Evolutionary conservation across 495 filamentous ascomycete genomes (phyloP), one percentile per base, ranked within the genome.

Genomic region (Penicillium desertorum): DNA sequence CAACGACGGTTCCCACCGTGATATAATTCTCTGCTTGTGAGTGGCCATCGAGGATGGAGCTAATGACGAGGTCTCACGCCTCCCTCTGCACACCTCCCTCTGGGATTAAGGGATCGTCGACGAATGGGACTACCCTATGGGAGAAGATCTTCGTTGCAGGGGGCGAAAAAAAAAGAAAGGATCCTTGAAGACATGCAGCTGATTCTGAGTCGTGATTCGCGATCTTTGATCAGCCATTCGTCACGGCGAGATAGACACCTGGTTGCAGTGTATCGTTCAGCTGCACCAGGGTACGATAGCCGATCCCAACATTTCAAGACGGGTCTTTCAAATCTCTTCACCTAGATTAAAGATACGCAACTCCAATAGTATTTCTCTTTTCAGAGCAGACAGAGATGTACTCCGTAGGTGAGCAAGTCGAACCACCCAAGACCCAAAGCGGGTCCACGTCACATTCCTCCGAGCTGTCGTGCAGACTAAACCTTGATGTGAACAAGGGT

Each of bases 381-480:
- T 11, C 6, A 9, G n/a, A 39, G 17, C n/a, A 39, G 36, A n/a
- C 36, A 17, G n/a, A 17, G n/a, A 17, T 39, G 36, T 25, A 25
- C 23, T 25, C 23, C 23, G 23, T 17, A 17, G 7, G 44, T 14
- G 22, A 45, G 10, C 11, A 43, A 43, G 37, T 23, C 12, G 34
- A 17, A 32, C 17, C 23, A 29, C 2, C 20, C 17, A 36, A 23
- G 5, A 5, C 22, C 19, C 1, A 36, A 32, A 19, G 41, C 27
- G 51, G 51, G 51, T 44, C 51, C 51, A 36, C 39, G 19, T 54
- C 51, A 45, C 51, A 54, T 54, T 54, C 51, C 51, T 54, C 51
- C 25, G 50, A 44, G 36, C 17, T 50, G 17, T 19, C 29, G 42
- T 45, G 29, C 27, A 44, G 12, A 16, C 17, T 29, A 20, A n/a